Conservation (phyloP, 2,329 filamentous ascomycete genomes). For the Madurella mycetomatis region DNA sequence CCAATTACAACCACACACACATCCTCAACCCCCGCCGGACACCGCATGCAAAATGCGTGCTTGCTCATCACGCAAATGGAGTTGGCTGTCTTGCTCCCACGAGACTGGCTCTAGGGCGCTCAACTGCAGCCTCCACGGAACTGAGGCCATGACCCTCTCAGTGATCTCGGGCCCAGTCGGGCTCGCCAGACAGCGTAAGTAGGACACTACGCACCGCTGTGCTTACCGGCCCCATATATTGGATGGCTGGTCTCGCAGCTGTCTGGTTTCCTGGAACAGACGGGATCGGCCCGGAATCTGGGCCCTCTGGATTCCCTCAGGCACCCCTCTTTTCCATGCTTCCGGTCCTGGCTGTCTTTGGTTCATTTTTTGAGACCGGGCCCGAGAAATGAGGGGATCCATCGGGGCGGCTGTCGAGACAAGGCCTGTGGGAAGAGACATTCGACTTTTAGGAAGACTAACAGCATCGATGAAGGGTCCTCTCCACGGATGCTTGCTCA, state of each 20-base stretch:
- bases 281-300: constrained; percentile 42
- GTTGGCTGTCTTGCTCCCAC: too few species aligned
- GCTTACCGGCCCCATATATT: constrained; percentile 39
- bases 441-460: too few species aligned
- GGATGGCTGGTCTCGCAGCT: constrained; percentile 36
- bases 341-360: constrained; percentile 13
- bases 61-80: neutral
- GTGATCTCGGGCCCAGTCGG: constrained; percentile 20
- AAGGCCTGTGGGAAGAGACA: neutral
- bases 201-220: constrained; percentile 33
- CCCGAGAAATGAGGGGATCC: neutral
- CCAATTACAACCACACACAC: constrained; percentile 39
- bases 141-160: constrained; percentile 40
- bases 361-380: constrained; percentile 10
- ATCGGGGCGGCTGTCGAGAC: neutral
- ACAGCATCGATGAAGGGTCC: too few species aligned
- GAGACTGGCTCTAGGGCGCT: neutral
- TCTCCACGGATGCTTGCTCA: too few species aligned
- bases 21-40: constrained; percentile 42
- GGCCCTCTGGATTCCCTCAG: constrained; percentile 41
- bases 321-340: constrained; percentile 29
- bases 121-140: constrained; percentile 34
- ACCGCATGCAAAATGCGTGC: constrained; percentile 41
- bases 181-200: constrained; percentile 17
- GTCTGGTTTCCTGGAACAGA: constrained; percentile 36